phyloP scores from a whole-genome alignment of 257 asterid species.

The Perilla frutescens region DNA sequence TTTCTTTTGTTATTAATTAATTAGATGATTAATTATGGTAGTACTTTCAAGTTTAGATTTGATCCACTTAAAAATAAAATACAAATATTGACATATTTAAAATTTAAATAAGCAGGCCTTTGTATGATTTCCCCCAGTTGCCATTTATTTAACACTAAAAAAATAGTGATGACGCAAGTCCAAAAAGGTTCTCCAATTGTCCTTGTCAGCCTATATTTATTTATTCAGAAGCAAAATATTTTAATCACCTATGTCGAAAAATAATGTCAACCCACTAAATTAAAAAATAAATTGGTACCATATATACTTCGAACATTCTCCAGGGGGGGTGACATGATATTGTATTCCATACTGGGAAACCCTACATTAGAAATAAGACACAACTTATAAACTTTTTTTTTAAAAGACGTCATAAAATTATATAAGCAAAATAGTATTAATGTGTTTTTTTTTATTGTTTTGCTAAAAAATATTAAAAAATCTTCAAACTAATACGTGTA shows the following conservation, averaged over 20 bases:
- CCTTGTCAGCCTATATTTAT: constrained; percentile 9
- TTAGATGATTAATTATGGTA: background rate
- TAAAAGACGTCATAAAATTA: background rate
- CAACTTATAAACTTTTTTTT: background rate
- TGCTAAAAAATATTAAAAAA: no score
- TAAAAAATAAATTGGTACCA: constrained; percentile 17
- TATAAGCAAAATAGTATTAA: no score
- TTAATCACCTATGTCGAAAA: constrained; percentile 17
- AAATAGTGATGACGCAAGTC: constrained; percentile 28
- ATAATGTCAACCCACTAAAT: constrained; percentile 37
- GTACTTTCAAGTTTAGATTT: constrained; percentile 17
- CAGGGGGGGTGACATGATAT: constrained; percentile 31
- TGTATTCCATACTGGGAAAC: constrained; percentile 20
- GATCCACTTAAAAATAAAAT: background rate
- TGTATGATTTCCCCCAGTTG: constrained; percentile 4
- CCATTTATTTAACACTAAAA: background rate
- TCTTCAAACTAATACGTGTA: background rate
- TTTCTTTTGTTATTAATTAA: background rate
- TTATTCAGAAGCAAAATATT: constrained; percentile 24
- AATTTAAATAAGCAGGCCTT: constrained; percentile 31
- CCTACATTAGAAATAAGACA: background rate
- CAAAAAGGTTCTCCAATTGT: constrained; percentile 32
- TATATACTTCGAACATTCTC: constrained; percentile 46
- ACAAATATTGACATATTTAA: constrained; percentile 8
- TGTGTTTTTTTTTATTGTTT: no score